Base-by-base conservation (phyloP, 768 basidiomycete genomes). In the Piloderma croceum region DNA sequence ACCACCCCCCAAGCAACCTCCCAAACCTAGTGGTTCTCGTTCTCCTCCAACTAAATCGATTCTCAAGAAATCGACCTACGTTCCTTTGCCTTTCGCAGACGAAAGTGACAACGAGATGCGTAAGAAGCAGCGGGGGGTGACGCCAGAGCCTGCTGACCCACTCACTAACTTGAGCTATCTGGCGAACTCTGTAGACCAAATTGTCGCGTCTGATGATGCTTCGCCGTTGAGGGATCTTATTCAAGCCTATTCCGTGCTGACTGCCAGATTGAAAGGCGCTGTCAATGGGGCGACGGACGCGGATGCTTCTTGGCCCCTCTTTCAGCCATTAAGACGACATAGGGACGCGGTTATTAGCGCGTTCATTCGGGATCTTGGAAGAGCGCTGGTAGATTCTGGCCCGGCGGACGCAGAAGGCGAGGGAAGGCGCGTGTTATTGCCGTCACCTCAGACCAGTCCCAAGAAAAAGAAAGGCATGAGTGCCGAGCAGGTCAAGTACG, bases 141-240 rank as follows among this genome's bases (percentile, higher is more conserved):
- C 88, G 0, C 89, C 88, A n/a, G 87, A 87, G 51, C 88, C 89
- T 3, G 60, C 63, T 2, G 76, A 80, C 50, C 83, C 85, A 9
- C 68, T 87, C 13, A 68, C 67, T 6, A 69, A 87, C 51, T 61
- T 79, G 10, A 58, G 60, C 15, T 90, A 87, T 54, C 74, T 90
- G 22, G 69, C 70, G n/a, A 64, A 70, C 20, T 80, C 87, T 3
- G 72, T 90, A 3, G 58, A 71, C 3, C 71, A 67, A 36, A 80
- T 90, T 39, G 59, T 84, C 19, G 64, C 71, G 9, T 48, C 59
- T 1, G 27, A 9, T 15, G 27, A 29, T 15, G 63, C 71, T 31
- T 60, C 73, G 11, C 65, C 70, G 34, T 63, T 79, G 34, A 63
- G 65, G 38, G 76, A 79, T 42, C 72, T 87, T 44, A 82, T 81